These are phyloP conservation scores for Puccinia triticina DNA, from an alignment of 1,284 basidiomycete species.

Conservation along the genomic window DNA sequence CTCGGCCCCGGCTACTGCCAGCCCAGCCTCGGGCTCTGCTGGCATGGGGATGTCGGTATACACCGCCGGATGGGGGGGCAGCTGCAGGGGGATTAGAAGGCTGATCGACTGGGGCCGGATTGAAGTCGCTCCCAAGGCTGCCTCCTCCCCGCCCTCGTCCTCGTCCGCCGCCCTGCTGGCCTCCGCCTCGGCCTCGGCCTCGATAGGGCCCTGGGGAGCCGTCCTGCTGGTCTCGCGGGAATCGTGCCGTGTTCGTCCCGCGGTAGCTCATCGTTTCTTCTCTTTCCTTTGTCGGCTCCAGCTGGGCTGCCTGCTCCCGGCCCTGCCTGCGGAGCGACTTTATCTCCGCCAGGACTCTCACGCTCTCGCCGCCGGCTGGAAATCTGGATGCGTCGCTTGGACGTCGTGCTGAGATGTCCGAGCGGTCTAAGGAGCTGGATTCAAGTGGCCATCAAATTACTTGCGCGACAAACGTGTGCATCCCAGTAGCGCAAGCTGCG, in stretches of 20 bases:
- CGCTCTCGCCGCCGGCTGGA: no score
- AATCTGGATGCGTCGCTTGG: no score
- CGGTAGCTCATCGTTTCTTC: constrained; percentile 19
- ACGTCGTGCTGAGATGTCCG: constrained; percentile 48
- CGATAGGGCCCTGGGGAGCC: neutral
- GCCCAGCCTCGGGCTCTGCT: neutral
- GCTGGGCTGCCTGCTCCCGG: no score
- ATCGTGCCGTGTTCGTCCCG: neutral
- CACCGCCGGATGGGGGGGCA: neutral
- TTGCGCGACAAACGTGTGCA: neutral
- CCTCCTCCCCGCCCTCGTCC: constrained; percentile 4
- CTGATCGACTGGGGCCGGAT: constrained; percentile 6
- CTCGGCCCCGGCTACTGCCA: constrained; percentile 1
- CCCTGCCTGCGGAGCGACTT: no score
- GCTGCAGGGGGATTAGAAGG: neutral
- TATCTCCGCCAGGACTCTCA: neutral
- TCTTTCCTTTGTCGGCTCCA: neutral
- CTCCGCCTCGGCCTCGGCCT: neutral
- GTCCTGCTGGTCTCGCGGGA: neutral
- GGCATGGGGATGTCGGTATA: constrained; percentile 6
- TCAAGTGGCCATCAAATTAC: constrained; percentile 22
- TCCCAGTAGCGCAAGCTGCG: constrained; percentile 47
- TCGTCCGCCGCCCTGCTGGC: neutral
- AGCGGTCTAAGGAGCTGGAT: constrained; percentile 51
- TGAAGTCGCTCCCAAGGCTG: constrained; percentile 8